A percentile compares a stretch with the other conserved stretches of the same genome.
These are phyloP conservation scores for Verticillium zaregamsianum DNA, from an alignment of 2,329 filamentous ascomycete species.

Conservation along the genomic window DNA sequence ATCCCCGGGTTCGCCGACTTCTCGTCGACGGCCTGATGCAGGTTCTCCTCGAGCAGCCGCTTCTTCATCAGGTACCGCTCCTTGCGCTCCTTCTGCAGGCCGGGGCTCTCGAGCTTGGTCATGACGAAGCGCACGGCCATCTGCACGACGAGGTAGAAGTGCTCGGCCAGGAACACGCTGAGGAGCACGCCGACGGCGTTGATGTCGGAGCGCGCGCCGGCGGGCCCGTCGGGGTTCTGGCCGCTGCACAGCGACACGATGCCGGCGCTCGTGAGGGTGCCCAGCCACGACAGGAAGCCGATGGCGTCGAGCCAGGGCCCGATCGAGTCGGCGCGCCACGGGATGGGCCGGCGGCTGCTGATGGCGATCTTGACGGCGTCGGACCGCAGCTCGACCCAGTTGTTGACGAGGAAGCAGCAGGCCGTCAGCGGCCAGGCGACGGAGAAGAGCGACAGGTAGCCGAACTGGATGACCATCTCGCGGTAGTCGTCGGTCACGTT, in stretches of 20 bases:
- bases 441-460: constrained; percentile 87
- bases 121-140: constrained; percentile 69
- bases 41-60: constrained; percentile 69
- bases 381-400: constrained; percentile 91
- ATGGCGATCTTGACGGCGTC: constrained; percentile 93
- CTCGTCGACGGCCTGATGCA: constrained; percentile 53
- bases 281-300: constrained; percentile 89
- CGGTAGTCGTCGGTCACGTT: constrained; percentile 87
- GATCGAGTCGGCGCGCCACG: constrained; percentile 88
- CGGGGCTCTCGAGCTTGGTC: constrained; percentile 77
- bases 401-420: constrained; percentile 85
- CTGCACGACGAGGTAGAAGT: constrained; percentile 79
- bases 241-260: constrained; percentile 92
- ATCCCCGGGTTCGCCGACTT: constrained; percentile 42
- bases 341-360: constrained; percentile 83
- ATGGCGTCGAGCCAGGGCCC: constrained; percentile 87
- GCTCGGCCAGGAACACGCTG: constrained; percentile 80
- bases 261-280: constrained; percentile 80
- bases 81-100: constrained; percentile 76
- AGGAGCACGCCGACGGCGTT: constrained; percentile 77
- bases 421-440: constrained; percentile 93
- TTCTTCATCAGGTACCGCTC: constrained; percentile 80
- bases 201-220: constrained; percentile 65
- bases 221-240: constrained; percentile 60
- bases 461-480: constrained; percentile 86